Percentiles rank a stretch among this genome's conserved stretches.
Conservation (phyloP, 164 flowering plant genomes). For the Stephania japonica region DNA sequence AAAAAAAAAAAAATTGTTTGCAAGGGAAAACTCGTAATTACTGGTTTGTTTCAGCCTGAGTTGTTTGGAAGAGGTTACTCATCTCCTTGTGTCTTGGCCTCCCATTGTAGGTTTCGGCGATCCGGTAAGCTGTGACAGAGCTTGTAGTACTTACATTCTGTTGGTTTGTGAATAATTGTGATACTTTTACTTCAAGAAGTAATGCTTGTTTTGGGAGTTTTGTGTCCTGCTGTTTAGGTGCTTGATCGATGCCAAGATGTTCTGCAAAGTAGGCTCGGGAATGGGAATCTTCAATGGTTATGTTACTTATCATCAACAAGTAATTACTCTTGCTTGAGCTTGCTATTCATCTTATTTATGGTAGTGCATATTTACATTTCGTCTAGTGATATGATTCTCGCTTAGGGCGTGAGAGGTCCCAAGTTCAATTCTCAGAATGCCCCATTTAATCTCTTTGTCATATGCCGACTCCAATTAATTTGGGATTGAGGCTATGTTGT, state of each 20-base stretch:
- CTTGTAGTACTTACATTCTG: too few species aligned
- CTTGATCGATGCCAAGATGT: constrained; percentile 43
- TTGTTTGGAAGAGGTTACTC: constrained; percentile 43
- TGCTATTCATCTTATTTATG: background rate
- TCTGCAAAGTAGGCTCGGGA: constrained; percentile 28
- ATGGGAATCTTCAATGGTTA: constrained; percentile 68
- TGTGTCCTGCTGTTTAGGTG: constrained; percentile 33
- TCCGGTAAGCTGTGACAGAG: constrained; percentile 77
- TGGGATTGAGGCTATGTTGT: too few species aligned
- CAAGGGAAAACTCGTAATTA: too few species aligned
- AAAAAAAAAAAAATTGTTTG: too few species aligned
- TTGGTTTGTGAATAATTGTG: background rate
- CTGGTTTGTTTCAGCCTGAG: constrained; percentile 38
- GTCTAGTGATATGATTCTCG: too few species aligned
- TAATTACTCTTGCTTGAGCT: constrained; percentile 19
- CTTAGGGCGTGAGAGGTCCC: too few species aligned
- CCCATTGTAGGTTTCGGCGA: constrained; percentile 63
- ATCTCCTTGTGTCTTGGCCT: constrained; percentile 76
- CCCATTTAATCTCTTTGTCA: too few species aligned
- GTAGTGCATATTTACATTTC: background rate
- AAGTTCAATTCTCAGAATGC: too few species aligned
- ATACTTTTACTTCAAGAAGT: background rate
- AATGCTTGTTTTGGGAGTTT: background rate
- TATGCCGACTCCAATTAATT: too few species aligned
- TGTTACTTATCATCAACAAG: constrained; percentile 87